Conservation (phyloP, 441 rosid species). For the Melastoma candidum region DNA sequence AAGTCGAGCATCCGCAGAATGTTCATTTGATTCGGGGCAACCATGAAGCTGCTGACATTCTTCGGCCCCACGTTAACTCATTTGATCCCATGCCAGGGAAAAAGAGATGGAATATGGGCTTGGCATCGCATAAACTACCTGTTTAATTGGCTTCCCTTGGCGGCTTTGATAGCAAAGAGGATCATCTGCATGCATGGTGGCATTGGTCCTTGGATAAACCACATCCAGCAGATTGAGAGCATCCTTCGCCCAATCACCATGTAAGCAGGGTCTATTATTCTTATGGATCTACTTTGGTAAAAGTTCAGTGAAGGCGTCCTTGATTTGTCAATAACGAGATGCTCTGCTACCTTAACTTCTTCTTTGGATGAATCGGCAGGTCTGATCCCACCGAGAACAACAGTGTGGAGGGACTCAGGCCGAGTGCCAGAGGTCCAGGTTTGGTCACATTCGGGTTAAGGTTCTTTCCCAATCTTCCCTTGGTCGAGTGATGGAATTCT, state of each 20-base stretch:
- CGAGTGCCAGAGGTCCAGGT: constrained; percentile 99
- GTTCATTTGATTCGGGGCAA: constrained; percentile 97
- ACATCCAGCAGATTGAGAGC: constrained; percentile 89
- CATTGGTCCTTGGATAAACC: constrained; percentile 96
- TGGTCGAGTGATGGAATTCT: constrained; percentile 98
- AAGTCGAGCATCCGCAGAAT: constrained; percentile 87
- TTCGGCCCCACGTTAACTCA: no score
- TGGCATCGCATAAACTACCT: constrained; percentile 97
- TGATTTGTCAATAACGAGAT: no score
- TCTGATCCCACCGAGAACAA: constrained; percentile 99
- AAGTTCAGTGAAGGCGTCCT: constrained; percentile 13
- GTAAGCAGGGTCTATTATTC: constrained; percentile 98
- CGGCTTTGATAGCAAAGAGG: constrained; percentile 94
- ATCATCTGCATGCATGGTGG: constrained; percentile 99
- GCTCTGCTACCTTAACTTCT: no score
- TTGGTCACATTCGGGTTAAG: constrained; percentile 96
- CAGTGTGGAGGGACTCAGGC: constrained; percentile 94
- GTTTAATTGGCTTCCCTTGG: constrained; percentile 97
- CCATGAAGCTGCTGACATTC: constrained; percentile 97
- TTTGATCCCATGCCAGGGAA: constrained; percentile 42
- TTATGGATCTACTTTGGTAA: constrained; percentile 92
- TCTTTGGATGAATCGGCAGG: constrained; percentile 26
- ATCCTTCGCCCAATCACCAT: constrained; percentile 91
- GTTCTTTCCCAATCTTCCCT: constrained; percentile 23
- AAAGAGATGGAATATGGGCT: constrained; percentile 97